Percentiles rank a stretch among this genome's conserved stretches.
These are phyloP conservation scores for Lenwebbia sp. DNA, from an alignment of 345 rosid species.

Conservation along the genomic window DNA sequence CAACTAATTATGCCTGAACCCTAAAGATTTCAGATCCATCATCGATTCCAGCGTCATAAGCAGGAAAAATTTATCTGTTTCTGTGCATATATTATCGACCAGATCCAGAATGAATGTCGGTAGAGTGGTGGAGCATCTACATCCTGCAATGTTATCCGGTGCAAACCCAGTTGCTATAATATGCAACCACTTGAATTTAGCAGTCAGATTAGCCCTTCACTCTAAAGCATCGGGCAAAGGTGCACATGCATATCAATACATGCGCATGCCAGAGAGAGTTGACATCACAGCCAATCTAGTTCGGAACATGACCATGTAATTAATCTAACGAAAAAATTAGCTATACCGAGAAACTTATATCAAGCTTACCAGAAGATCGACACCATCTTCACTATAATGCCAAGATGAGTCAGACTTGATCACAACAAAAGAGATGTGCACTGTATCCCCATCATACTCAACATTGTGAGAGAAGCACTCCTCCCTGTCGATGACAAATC, in stretches of 20 bases:
- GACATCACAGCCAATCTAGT: neutral
- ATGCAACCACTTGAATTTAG: neutral
- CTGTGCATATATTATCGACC: neutral
- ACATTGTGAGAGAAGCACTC: conserved; percentile 62
- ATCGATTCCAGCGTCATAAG: neutral
- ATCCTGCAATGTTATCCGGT: neutral
- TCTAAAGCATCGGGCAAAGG: neutral
- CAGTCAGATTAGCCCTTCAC: neutral
- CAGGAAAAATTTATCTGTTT: neutral
- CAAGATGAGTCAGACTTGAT: conserved; percentile 44
- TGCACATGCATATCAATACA: neutral
- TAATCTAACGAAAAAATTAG: neutral
- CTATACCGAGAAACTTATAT: neutral
- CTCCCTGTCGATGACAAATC: conserved; percentile 55
- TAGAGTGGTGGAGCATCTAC: neutral
- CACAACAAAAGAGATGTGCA: conserved; percentile 57
- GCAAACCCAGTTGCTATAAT: neutral
- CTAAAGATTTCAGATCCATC: neutral
- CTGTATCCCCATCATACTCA: conserved; percentile 47
- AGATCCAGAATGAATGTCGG: neutral
- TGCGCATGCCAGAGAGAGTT: neutral
- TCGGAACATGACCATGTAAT: neutral
- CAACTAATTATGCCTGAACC: neutral
- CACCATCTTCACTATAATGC: conserved; percentile 42
- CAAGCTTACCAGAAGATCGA: conserved; percentile 53